Evolutionary conservation across 1,139 yeast genomes (phyloP), one percentile per base, ranked within the genome.

Genomic region (Trichomonascaceae sp.): DNA sequence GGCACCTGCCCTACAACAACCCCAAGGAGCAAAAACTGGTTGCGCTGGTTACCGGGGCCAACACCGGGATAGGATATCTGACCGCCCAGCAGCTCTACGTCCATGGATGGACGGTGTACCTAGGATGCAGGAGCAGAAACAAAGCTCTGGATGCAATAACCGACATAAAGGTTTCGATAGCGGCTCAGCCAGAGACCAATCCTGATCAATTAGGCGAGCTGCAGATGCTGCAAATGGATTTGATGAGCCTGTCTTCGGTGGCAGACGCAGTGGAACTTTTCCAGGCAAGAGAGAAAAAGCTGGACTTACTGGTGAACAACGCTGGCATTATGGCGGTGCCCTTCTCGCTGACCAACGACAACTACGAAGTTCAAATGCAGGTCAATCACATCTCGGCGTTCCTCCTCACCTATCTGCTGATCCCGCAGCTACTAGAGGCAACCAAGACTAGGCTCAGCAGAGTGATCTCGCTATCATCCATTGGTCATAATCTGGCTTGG

Each of bases 281-380:
- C 42, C 58, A 57, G 32, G 50, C 56, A 8, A 44, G 57, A 35
- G 93, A 81, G 47, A 48, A 59, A 4, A 55, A 59, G 23, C 54
- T 20, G 14, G 75, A 81, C 51, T 53, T 82, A 17, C 63, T 84
- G 29, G 65, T 84, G 26, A 74, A 81, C 47, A 84, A 82, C 52
- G 92, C 94, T 0, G 93, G 93, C 1, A 74, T 79, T 3, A 76
- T 80, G 75, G 92, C 80, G 2, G 60, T 76, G 11, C 93, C 93
- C 0, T 72, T 63, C 49, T 62, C 69, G 13, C 45, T 61, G 18
- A 79, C 94, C 0, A 57, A 57, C 17, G 93, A 84, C 49, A 76
- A 75, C 4, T 79, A 77, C 49, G 95, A 85, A 52, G 66, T 80
- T 20, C 93, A 81, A 50, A 57, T 80, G 39, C 93, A 81, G 50